phyloP scores from a whole-genome alignment of 148 eudicot genomes.

The Selenicereus undatus region DNA sequence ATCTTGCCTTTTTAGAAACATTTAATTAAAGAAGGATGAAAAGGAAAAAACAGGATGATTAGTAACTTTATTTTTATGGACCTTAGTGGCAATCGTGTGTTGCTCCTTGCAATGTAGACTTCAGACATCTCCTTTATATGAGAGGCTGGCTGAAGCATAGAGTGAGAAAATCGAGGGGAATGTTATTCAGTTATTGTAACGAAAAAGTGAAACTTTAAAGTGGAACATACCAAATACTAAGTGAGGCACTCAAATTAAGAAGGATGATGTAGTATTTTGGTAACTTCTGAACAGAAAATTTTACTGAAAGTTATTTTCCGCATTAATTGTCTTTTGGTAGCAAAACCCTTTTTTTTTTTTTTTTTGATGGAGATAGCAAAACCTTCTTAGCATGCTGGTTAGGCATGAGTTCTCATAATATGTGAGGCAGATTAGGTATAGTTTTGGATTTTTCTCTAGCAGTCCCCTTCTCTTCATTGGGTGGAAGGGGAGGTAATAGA shows the following conservation, averaged over 20 bases:
- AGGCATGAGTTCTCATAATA: too few species aligned
- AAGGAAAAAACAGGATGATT: background rate
- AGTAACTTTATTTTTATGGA: background rate
- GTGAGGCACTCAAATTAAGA: background rate
- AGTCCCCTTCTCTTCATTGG: too few species aligned
- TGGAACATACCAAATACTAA: background rate
- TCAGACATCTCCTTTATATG: too few species aligned
- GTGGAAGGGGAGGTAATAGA: too few species aligned
- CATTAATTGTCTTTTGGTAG: too few species aligned
- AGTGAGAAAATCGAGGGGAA: background rate
- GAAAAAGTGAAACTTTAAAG: background rate
- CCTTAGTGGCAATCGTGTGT: background rate
- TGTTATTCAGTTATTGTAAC: background rate
- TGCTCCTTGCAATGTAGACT: background rate
- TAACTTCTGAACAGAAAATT: background rate
- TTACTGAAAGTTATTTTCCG: too few species aligned
- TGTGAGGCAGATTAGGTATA: too few species aligned
- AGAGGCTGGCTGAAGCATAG: background rate
- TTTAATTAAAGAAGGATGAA: background rate
- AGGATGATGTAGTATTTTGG: background rate
- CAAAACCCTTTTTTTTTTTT: too few species aligned
- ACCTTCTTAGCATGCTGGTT: too few species aligned
- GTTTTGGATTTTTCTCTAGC: too few species aligned
- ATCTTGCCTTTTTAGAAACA: background rate
- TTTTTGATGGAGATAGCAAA: too few species aligned